Evolutionary conservation across 1,139 yeast species (phyloP).

Genomic region (Sugiyamaella xylanicola): DNA sequence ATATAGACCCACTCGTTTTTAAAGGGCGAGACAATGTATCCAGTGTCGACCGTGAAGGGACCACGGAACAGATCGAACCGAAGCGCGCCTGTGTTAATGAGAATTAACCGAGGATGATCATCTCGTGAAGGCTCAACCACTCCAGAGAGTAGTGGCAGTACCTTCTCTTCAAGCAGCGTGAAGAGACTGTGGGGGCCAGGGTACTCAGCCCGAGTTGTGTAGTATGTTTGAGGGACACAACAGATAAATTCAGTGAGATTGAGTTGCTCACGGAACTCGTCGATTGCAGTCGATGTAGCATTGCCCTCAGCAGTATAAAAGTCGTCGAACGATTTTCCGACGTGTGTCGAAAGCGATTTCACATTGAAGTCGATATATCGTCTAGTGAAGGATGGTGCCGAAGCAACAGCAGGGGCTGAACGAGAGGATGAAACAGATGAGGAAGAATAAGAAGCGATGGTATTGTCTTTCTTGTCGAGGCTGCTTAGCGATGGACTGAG

Average conservation of each 20-base stretch:
- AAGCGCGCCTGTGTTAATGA: slow-evolving; percentile 85
- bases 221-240: slow-evolving; percentile 63
- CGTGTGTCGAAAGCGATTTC: slow-evolving; percentile 67
- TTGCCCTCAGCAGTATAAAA: slow-evolving; percentile 54
- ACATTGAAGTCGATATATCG: slow-evolving; percentile 80
- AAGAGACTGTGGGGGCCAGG: slow-evolving; percentile 62
- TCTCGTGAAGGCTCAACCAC: slow-evolving; percentile 33
- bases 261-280: slow-evolving; percentile 51
- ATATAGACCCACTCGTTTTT: slow-evolving; percentile 72
- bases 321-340: slow-evolving; percentile 41
- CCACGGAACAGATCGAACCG: slow-evolving; percentile 90
- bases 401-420: slow-evolving; percentile 21
- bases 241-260: slow-evolving; percentile 63
- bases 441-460: too few species aligned
- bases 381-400: slow-evolving; percentile 48
- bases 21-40: slow-evolving; percentile 85
- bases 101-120: slow-evolving; percentile 55
- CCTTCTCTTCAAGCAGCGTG: slow-evolving; percentile 57
- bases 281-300: slow-evolving; percentile 51
- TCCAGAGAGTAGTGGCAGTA: slow-evolving; percentile 57
- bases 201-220: slow-evolving; percentile 68
- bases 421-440: slow-evolving; percentile 12
- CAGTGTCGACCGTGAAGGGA: slow-evolving; percentile 76
- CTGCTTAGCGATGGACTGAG: too few species aligned
- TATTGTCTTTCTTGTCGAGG: not conserved